phyloP scores from a whole-genome alignment of 164 flowering plant species.

The Magnolia officinalis region DNA sequence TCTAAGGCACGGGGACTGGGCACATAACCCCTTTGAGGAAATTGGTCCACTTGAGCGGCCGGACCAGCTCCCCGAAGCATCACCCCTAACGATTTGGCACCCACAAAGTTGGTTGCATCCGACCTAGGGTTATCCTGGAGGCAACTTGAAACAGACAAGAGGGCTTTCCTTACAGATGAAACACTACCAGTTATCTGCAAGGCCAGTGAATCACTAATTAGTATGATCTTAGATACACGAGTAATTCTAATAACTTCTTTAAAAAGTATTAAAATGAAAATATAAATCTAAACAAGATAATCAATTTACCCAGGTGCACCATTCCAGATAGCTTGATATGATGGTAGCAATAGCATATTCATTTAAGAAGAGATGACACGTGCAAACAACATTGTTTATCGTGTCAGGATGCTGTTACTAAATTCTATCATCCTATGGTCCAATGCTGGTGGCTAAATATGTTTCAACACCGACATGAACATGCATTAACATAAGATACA shows the following conservation, averaged over 20 bases:
- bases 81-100: constrained; percentile 19
- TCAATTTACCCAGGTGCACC: too few relatives aligned
- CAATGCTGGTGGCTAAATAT: too few relatives aligned
- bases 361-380: too few relatives aligned
- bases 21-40: constrained; percentile 31
- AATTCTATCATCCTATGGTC: too few relatives aligned
- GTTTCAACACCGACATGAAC: too few relatives aligned
- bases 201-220: constrained; percentile 9
- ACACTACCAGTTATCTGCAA: constrained; percentile 49
- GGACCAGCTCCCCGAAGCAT: constrained; percentile 21
- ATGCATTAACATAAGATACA: too few relatives aligned
- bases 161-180: constrained; percentile 51
- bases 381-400: too few relatives aligned
- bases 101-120: constrained; percentile 22
- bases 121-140: constrained; percentile 42
- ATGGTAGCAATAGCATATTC: too few relatives aligned
- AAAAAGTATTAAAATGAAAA: background rate
- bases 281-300: background rate
- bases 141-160: constrained; percentile 44
- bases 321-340: too few relatives aligned
- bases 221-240: background rate
- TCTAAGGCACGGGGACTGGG: constrained; percentile 25
- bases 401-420: too few relatives aligned
- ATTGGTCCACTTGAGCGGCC: constrained; percentile 28
- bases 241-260: too few relatives aligned